phyloP scores from a whole-genome alignment of 257 asterid genomes.

The Ilex aquifolium region DNA sequence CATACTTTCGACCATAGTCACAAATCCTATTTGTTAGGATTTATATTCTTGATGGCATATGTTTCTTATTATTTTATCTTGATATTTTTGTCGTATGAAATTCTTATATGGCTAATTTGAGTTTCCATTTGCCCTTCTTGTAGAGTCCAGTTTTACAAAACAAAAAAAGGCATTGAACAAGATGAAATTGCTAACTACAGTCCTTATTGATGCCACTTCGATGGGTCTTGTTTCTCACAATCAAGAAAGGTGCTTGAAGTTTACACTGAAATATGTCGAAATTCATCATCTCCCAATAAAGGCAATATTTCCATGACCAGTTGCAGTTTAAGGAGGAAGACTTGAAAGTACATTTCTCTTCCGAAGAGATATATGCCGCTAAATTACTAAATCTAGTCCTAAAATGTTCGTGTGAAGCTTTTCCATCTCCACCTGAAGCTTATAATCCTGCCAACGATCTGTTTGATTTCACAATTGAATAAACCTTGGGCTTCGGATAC shows the following conservation, averaged over 20 bases:
- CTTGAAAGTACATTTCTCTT: conserved; percentile 36
- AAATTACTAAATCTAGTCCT: conserved; percentile 60
- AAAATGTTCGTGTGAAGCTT: conserved; percentile 32
- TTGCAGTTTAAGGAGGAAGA: conserved; percentile 44
- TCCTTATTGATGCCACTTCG: conserved; percentile 58
- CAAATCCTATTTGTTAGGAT: too few species aligned
- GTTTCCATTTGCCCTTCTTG: conserved; percentile 7
- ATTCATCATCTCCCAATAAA: conserved; percentile 42
- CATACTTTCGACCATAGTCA: too few species aligned
- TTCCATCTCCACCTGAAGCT: conserved; percentile 29
- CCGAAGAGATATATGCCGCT: conserved; percentile 75
- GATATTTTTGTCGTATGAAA: neutral
- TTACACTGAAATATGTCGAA: conserved; percentile 37
- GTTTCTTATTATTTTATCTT: neutral
- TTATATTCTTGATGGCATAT: neutral
- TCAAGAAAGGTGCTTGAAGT: conserved; percentile 53
- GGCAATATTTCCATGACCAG: conserved; percentile 30
- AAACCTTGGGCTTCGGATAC: conserved; percentile 49
- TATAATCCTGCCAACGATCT: conserved; percentile 50
- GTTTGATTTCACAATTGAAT: conserved; percentile 59
- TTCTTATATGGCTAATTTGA: neutral
- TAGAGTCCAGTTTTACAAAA: conserved; percentile 32
- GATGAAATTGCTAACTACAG: conserved; percentile 62
- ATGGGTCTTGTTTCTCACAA: conserved; percentile 34
- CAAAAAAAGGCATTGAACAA: conserved; percentile 25